Conservation (phyloP, 1,139 yeast species). For the Sugiyamaella japonica region DNA sequence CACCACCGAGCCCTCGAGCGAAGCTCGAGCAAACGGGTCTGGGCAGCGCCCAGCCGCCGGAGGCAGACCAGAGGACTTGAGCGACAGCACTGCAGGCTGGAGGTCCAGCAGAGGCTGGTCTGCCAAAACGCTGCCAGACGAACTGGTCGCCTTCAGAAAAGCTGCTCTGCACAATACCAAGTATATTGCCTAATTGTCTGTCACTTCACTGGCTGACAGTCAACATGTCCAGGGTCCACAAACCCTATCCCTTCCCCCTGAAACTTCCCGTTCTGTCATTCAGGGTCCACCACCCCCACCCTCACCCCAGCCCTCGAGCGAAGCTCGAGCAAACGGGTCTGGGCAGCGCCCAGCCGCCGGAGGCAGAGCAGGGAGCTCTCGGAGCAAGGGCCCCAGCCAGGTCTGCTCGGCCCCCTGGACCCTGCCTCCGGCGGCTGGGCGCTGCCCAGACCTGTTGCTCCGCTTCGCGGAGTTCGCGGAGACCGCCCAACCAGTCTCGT, state of each 20-base stretch:
- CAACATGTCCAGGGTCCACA: too few species aligned
- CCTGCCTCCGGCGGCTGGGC: neutral
- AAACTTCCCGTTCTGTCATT: too few species aligned
- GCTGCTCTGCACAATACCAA: too few species aligned
- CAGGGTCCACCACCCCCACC: too few species aligned
- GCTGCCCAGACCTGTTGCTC: neutral
- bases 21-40: neutral
- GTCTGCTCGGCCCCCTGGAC: neutral
- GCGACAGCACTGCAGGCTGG: too few species aligned
- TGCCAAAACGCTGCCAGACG: too few species aligned
- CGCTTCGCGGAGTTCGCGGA: neutral
- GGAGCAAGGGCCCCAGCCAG: too few species aligned
- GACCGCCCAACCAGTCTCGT: neutral
- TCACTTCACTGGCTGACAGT: too few species aligned
- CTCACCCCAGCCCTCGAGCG: neutral
- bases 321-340: neutral
- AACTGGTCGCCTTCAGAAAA: too few species aligned
- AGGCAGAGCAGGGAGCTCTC: conserved; percentile 1
- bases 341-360: conserved; percentile 8
- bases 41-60: conserved; percentile 8
- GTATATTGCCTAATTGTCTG: too few species aligned
- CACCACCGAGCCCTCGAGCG: neutral
- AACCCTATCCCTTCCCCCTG: too few species aligned
- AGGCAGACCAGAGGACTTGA: conserved; percentile 1
- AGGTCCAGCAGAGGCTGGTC: too few species aligned